These are phyloP conservation scores for Gossypium stocksii DNA, from an alignment of 345 rosid genomes.

Conservation along the genomic window DNA sequence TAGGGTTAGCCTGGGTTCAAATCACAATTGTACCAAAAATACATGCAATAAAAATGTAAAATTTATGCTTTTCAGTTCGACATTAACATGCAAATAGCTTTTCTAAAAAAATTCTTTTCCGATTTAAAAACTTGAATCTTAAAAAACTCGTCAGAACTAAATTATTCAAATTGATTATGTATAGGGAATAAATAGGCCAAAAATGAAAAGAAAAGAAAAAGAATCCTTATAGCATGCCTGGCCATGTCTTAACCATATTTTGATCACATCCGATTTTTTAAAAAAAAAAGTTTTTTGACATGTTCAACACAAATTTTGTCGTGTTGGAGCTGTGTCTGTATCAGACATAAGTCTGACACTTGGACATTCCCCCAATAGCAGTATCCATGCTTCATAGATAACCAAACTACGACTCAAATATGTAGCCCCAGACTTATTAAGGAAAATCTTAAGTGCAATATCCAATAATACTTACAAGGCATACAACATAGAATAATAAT, in stretches of 20 bases:
- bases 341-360: background rate
- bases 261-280: background rate
- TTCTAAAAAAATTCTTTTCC: background rate
- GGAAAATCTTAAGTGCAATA: background rate
- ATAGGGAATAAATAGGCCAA: background rate
- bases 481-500: background rate
- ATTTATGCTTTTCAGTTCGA: background rate
- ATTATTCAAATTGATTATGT: background rate
- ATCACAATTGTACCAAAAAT: no score
- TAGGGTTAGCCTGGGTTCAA: no score
- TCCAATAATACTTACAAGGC: background rate
- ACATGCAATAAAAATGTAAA: background rate
- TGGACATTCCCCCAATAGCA: background rate
- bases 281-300: background rate
- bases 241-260: background rate
- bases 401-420: background rate
- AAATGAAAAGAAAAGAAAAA: background rate
- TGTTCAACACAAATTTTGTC: background rate
- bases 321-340: background rate
- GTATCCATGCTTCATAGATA: no score
- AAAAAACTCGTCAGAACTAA: background rate
- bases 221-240: background rate
- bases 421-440: background rate
- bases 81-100: background rate
- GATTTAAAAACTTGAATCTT: background rate